Percentiles rank a stretch among this genome's conserved stretches.
These are phyloP conservation scores for Alternaria consortialis DNA, from an alignment of 2,329 filamentous ascomycete genomes.

Conservation along the genomic window DNA sequence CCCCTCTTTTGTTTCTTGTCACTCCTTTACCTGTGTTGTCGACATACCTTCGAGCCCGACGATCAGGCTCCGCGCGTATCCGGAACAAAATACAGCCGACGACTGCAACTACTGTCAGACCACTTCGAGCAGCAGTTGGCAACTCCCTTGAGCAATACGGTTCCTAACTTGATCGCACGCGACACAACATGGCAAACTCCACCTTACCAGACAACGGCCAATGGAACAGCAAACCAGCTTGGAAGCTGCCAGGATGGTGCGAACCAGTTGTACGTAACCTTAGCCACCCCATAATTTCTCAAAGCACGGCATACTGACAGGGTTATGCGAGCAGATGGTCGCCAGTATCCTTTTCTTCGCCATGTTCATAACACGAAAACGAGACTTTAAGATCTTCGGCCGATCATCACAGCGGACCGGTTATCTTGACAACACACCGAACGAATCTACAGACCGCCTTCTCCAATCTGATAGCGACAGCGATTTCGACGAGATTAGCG, in stretches of 20 bases:
- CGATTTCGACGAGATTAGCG: conserved; percentile 48
- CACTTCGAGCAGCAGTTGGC: background rate
- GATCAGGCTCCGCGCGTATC: background rate
- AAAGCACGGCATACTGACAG: conserved; percentile 13
- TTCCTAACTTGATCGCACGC: conserved; percentile 2
- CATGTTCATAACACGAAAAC: conserved; percentile 59
- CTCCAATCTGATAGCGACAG: conserved; percentile 51
- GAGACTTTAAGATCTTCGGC: conserved; percentile 55
- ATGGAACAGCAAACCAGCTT: conserved; percentile 54
- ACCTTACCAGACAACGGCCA: conserved; percentile 26
- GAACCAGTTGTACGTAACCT: conserved; percentile 49
- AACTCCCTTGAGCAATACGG: background rate
- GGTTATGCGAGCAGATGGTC: conserved; percentile 54
- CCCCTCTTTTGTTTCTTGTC: conserved; percentile 5
- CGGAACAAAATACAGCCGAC: conserved; percentile 5
- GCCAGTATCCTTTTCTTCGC: conserved; percentile 60
- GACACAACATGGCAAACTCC: conserved; percentile 23
- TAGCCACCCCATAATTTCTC: background rate
- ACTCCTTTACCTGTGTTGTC: conserved; percentile 9
- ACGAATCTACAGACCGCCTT: conserved; percentile 52
- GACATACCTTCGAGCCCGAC: background rate
- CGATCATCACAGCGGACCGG: conserved; percentile 34
- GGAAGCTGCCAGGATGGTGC: conserved; percentile 55
- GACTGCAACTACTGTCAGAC: background rate
- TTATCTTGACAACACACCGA: conserved; percentile 49